Base-by-base conservation (phyloP, 1,284 basidiomycete species). In the Ceratobasidium sp. region DNA sequence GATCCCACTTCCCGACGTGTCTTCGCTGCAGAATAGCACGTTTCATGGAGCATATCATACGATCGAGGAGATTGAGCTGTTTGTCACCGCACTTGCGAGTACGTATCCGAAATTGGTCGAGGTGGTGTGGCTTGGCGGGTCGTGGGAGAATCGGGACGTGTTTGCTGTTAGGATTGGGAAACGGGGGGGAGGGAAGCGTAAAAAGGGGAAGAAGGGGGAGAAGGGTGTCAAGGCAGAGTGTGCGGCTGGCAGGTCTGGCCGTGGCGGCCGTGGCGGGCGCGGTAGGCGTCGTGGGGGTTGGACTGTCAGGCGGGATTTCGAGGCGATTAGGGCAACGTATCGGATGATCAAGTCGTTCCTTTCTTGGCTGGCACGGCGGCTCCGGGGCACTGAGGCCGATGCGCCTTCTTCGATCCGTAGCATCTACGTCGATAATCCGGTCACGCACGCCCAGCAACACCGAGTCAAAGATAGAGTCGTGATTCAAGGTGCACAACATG, bases 401-500 rank as follows among this genome's bases (percentile, higher is more conserved):
- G 19, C 7, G 16, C 19, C 53, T 31, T 34, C 27, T 11, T 41
- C 54, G 9, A 48, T 71, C 8, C 68, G 41, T 6, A 14, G 7
- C 19, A 6, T 59, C 2, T 71, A 71, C 54, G 16, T 56, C 7
- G 16, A 54, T n/a, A 41, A 41, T 1, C 22, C 24, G 9, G 27
- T n/a, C 46, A 16, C 24, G 77, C 78, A 34, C 66, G 77, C 27
- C 74, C 74, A 74, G 48, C 78, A 62, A 63, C 83, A 31, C 27
- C 54, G 11, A 24, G 19, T 71, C 27, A 71, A 71, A 24, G 46
- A 71, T 27, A 1, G 89, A 16, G 87, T 94, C 78, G 86, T 94
- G n/a, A 84, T 94, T 56, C 84, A 88, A 6, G 90, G 90, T 9
- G 90, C 92, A 0, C 91, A 93, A 79, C 93, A 95, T 81, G 91